Evolutionary conservation across 257 asterid genomes (phyloP), one percentile per base, ranked within the genome.

Genomic region (Solanum bulbocastanum): DNA sequence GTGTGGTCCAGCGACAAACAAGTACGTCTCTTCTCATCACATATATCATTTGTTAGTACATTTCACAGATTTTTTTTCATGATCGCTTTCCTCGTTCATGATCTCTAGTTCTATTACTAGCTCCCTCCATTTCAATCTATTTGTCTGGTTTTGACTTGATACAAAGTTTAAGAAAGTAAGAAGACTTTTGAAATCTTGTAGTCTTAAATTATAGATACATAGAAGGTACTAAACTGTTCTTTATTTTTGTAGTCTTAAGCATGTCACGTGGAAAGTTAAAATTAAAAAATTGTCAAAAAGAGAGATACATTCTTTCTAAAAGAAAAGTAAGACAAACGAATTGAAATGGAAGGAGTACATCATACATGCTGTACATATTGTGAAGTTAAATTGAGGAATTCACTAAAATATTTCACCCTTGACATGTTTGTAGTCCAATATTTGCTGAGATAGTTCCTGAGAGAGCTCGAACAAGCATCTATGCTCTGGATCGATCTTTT

Each of bases 1-100:
- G 99, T 92, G 94, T 88, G 95, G 92, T 88, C 94, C 97, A 3
- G 98, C 98, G 4, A 94, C 98, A 72, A 96, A 95, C 95, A 94
- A 93, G 99, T 96, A 93, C 2, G 92, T 89, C 2, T 65, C 14
- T 58, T n/a, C 20, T 60, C 23, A 15, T 6, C 62, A 76, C 8
- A n/a, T 25, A 36, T 65, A n/a, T n/a, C 32, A n/a, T n/a, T 65
- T 65, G 72, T n/a, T 25, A 9, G 18, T n/a, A 65, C 32, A 65
- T 0, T 65, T 1, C 15, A 11, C 33, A 10, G 27, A 8, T 20
- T 58, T 22, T 65, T n/a, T 23, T n/a, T 5, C 18, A 25, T 5
- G 72, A 4, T 25, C 16, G 4, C 25, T 65, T 25, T 65, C 8
- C 33, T 0, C 18, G 5, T 25, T 66, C 3, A 72, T 72, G 62